Evolutionary conservation across 1,284 basidiomycete genomes (phyloP).

Genomic region (Tilletiopsis washingtonensis): DNA sequence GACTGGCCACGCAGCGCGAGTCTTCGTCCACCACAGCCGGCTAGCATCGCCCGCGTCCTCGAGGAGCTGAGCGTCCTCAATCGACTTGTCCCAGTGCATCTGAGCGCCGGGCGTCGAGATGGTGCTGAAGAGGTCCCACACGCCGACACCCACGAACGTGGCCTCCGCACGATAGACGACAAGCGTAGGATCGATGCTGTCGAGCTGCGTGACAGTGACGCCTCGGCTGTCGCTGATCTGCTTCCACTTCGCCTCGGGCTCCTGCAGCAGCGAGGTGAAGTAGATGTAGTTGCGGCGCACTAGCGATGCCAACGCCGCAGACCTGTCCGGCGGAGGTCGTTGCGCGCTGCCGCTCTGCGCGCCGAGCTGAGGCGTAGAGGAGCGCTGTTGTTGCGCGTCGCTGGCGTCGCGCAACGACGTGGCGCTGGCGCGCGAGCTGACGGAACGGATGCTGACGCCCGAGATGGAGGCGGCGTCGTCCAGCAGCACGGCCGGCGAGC

Average conservation of each 20-base stretch:
- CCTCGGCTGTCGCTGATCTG: slow-evolving; percentile 72
- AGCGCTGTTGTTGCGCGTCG: neutral
- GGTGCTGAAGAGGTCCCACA: slow-evolving; percentile 92
- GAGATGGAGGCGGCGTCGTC: slow-evolving; percentile 33
- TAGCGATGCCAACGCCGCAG: slow-evolving; percentile 62
- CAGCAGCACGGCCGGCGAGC: neutral
- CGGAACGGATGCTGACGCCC: slow-evolving; percentile 16
- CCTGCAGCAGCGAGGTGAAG: slow-evolving; percentile 91
- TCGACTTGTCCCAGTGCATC: slow-evolving; percentile 78
- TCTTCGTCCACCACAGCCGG: slow-evolving; percentile 51
- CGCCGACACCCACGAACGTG: slow-evolving; percentile 87
- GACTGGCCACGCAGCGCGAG: slow-evolving; percentile 32
- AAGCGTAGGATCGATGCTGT: slow-evolving; percentile 93
- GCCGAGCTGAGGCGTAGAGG: neutral
- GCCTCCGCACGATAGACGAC: slow-evolving; percentile 95
- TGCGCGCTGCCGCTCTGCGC: too few relatives aligned
- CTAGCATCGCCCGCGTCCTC: slow-evolving; percentile 73
- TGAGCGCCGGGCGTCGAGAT: slow-evolving; percentile 75
- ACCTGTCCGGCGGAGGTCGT: slow-evolving; percentile 2
- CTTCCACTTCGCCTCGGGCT: slow-evolving; percentile 97
- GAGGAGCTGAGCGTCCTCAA: slow-evolving; percentile 74
- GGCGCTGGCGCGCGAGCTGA: neutral
- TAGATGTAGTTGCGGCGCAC: slow-evolving; percentile 90
- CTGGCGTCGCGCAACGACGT: slow-evolving; percentile 20
- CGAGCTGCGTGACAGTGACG: slow-evolving; percentile 72